These are phyloP conservation scores for Neurospora sp. DNA, from an alignment of 495 filamentous ascomycete species.

Conservation along the genomic window DNA sequence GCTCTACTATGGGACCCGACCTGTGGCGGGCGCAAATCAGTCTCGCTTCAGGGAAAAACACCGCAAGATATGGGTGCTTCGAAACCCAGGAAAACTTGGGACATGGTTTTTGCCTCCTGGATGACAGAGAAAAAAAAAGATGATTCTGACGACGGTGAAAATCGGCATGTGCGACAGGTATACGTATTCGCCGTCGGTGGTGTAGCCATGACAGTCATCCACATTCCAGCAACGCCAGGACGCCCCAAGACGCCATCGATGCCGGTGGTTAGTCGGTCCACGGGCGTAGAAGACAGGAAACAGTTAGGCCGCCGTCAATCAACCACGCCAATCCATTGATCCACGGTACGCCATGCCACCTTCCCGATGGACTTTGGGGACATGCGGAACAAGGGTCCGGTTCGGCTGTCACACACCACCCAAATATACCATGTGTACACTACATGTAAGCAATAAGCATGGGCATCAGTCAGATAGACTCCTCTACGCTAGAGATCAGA, in stretches of 20 bases:
- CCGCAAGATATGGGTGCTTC: background rate
- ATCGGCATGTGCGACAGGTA: background rate
- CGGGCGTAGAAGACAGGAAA: background rate
- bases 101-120: background rate
- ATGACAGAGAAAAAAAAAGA: background rate
- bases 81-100: background rate
- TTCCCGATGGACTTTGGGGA: background rate
- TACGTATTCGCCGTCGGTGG: background rate
- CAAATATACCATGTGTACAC: background rate
- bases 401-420: background rate
- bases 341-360: background rate
- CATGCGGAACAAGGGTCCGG: background rate
- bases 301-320: background rate
- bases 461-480: background rate
- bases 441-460: background rate
- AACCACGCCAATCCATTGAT: background rate
- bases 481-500: background rate
- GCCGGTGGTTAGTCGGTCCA: background rate
- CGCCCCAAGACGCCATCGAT: background rate
- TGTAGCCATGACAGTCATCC: background rate
- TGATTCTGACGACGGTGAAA: background rate
- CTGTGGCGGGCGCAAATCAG: background rate
- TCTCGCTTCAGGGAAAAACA: background rate
- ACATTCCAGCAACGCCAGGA: background rate
- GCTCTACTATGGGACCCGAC: background rate